Percentiles rank a stretch among this genome's conserved stretches.
Evolutionary conservation across 306 rosid genomes (phyloP).

Genomic region (Ochetophila trinervis): DNA sequence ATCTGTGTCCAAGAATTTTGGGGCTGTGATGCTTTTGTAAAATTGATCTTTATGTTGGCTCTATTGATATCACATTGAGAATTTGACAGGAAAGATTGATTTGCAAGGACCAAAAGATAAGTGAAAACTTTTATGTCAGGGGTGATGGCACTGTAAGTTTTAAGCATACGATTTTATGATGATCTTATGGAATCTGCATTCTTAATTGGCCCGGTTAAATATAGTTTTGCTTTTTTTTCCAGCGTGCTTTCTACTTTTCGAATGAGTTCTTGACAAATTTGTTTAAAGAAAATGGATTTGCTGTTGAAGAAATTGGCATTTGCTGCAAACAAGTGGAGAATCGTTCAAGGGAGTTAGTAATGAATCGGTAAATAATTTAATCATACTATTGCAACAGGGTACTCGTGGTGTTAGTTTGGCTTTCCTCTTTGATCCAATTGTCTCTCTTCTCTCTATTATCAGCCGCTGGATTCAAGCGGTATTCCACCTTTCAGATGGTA

Average conservation of each 20-base stretch:
- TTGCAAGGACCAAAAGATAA: slow-evolving; percentile 81
- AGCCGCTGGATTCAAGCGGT: slow-evolving; percentile 98
- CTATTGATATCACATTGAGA: slow-evolving; percentile 7
- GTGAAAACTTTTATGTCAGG: slow-evolving; percentile 85
- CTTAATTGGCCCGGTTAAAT: not conserved
- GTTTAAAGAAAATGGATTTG: slow-evolving; percentile 80
- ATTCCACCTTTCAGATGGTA: slow-evolving; percentile 48
- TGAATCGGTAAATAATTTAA: slow-evolving; percentile 66
- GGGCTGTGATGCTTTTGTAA: slow-evolving; percentile 1
- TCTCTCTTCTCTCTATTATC: slow-evolving; percentile 22
- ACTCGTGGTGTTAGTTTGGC: not conserved
- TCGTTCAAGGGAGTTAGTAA: slow-evolving; percentile 74
- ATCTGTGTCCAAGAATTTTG: not conserved
- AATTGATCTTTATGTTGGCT: not conserved
- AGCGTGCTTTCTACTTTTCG: slow-evolving; percentile 95
- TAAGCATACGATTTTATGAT: slow-evolving; percentile 9
- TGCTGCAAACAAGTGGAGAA: slow-evolving; percentile 97
- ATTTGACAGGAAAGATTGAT: slow-evolving; percentile 71
- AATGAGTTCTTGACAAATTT: slow-evolving; percentile 72
- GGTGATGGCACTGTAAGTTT: slow-evolving; percentile 94
- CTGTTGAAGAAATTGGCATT: slow-evolving; percentile 54
- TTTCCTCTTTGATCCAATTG: slow-evolving; percentile 2
- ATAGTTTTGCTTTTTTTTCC: slow-evolving; percentile 29
- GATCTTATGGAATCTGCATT: slow-evolving; percentile 18
- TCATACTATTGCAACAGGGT: not conserved